phyloP scores from a whole-genome alignment of 495 filamentous ascomycete species.

The Xylaria acuta region DNA sequence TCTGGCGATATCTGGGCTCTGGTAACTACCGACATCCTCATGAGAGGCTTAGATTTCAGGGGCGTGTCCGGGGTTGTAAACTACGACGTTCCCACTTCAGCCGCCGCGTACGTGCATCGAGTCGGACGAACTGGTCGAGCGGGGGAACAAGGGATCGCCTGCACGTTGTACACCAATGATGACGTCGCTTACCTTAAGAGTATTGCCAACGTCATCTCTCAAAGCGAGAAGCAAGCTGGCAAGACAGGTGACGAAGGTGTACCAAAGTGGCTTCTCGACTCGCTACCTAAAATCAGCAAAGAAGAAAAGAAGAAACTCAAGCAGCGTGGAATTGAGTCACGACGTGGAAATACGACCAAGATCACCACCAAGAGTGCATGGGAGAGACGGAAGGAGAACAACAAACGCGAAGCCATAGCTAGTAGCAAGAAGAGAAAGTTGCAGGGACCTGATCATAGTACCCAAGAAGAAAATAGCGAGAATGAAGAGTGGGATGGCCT shows the following conservation, averaged over 20 bases:
- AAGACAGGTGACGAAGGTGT: constrained; percentile 52
- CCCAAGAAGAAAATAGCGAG: constrained; percentile 44
- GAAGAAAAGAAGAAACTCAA: constrained; percentile 82
- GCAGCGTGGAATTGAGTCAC: constrained; percentile 78
- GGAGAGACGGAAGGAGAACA: constrained; percentile 80
- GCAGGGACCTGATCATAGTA: constrained; percentile 46
- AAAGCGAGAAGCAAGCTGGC: constrained; percentile 72
- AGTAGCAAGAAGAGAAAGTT: constrained; percentile 70
- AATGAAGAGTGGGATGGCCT: constrained; percentile 71
- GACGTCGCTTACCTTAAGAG: constrained; percentile 90
- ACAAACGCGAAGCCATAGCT: constrained; percentile 71
- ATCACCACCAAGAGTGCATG: constrained; percentile 95
- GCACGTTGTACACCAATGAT: constrained; percentile 94
- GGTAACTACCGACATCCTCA: constrained; percentile 91
- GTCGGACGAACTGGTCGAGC: constrained; percentile 90
- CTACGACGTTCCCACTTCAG: constrained; percentile 91
- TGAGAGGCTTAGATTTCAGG: constrained; percentile 89
- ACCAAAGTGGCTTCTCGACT: constrained; percentile 88
- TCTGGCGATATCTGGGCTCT: constrained; percentile 94
- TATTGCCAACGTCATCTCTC: constrained; percentile 89
- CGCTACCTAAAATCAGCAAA: constrained; percentile 81
- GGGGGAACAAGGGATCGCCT: constrained; percentile 86
- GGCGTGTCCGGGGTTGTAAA: constrained; percentile 94
- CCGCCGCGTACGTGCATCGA: constrained; percentile 90
- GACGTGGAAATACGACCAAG: constrained; percentile 61